phyloP scores from a whole-genome alignment of 148 eudicot species.

The Camellia sinensis region DNA sequence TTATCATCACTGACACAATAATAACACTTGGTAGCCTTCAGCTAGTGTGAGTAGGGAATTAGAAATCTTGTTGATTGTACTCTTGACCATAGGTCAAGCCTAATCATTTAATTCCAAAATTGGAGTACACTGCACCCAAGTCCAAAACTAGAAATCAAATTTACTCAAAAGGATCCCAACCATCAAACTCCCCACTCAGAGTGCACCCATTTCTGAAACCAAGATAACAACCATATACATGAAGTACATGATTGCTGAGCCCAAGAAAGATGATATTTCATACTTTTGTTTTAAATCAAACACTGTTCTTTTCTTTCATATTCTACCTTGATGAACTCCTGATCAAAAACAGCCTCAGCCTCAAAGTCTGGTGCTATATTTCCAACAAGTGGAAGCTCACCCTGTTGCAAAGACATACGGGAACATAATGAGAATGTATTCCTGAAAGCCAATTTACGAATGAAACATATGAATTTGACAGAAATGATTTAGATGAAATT shows the following conservation, averaged over 20 bases:
- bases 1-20: background rate
- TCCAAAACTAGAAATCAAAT: background rate
- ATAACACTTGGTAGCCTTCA: background rate
- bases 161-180: background rate
- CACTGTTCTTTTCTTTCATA: background rate
- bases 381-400: constrained; percentile 82
- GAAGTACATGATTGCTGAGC: background rate
- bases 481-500: background rate
- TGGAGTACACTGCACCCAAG: background rate
- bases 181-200: background rate
- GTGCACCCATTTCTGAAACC: background rate
- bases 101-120: background rate
- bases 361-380: constrained; percentile 88
- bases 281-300: background rate
- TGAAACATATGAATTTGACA: background rate
- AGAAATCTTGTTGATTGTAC: background rate
- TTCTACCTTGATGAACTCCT: constrained; percentile 84
- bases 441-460: background rate
- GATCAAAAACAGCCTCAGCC: constrained; percentile 97
- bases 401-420: constrained; percentile 28
- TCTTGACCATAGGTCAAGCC: background rate
- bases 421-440: constrained; percentile 6
- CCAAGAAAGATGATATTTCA: background rate
- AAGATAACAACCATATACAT: background rate
- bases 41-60: background rate